Base-by-base conservation (phyloP, 208 protist genomes). In the Phytomonas sp. region DNA sequence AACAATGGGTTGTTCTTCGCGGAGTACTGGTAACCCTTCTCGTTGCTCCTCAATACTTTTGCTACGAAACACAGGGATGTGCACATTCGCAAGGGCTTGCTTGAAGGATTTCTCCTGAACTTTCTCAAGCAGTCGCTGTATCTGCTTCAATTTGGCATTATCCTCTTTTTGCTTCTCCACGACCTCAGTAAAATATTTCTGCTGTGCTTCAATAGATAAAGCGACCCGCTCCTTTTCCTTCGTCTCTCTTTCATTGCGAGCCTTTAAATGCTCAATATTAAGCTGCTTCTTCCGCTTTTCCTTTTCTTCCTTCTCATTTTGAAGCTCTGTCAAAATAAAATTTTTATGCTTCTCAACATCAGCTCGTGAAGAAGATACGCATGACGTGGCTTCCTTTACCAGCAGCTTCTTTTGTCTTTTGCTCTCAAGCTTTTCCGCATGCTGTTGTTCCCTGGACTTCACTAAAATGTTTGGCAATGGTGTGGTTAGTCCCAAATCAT, bases 1-100 rank as follows among this genome's bases (percentile, higher is more conserved):
- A 71, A 97, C 80, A 73, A 97, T 97, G 29, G 81, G 72, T 71
- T 97, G 93, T 77, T 97, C 90, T 71, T 96, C 88, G 23, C 88
- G 79, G 3, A 97, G 78, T 32, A 96, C 89, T 11, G 93, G 93
- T 30, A 97, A 79, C 17, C 84, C 82, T 30, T 75, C 83, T 20
- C 93, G 79, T 53, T 84, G 78, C 40, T 78, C 66, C 26, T 81
- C 71, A 30, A 97, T 85, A 36, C 83, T 82, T 4, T 59, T 73
- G 0, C 74, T 88, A 31, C 93, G 82, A 30, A 80, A 43, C 17
- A 96, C 78, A 20, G 67, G 51, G 40, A 97, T 77, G 74, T 88
- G 80, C 13, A 94, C 81, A 67, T 83, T 95, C 8, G 76, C 77
- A 13, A 77, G 78, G 28, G 78, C 79, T 11, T 64, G 56, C 56